Evolutionary conservation across 2,329 filamentous ascomycete genomes (phyloP).

Genomic region (Nigrospora sphaerica): DNA sequence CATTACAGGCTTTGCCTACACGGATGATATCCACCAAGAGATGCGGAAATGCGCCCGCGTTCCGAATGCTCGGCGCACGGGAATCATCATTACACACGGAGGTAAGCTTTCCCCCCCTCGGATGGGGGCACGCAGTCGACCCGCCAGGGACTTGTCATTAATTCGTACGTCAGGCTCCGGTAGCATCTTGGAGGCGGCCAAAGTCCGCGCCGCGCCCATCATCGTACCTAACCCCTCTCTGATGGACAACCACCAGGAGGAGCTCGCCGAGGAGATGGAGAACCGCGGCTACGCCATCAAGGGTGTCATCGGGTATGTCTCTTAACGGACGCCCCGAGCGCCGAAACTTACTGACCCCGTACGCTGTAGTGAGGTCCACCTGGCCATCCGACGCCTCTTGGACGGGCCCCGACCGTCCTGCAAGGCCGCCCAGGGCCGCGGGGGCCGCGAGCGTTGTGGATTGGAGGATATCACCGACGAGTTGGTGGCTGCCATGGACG

Average conservation of each 20-base stretch:
- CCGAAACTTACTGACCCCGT: not conserved
- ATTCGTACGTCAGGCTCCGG: slow-evolving; percentile 61
- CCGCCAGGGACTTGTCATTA: not conserved
- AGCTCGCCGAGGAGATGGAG: slow-evolving; percentile 73
- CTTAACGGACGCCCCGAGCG: not conserved
- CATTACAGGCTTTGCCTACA: slow-evolving; percentile 61
- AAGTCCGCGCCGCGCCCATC: slow-evolving; percentile 68
- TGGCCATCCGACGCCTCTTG: no score
- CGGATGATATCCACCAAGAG: slow-evolving; percentile 50
- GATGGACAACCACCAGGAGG: slow-evolving; percentile 84
- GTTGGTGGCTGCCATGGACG: not conserved
- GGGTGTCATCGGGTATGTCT: slow-evolving; percentile 55
- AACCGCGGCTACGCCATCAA: slow-evolving; percentile 70
- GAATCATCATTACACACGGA: slow-evolving; percentile 82
- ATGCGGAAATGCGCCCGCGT: slow-evolving; percentile 48
- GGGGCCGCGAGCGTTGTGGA: not conserved
- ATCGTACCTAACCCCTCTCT: slow-evolving; percentile 81
- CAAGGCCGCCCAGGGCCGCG: no score
- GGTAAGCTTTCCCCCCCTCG: slow-evolving; percentile 44
- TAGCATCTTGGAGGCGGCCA: slow-evolving; percentile 76
- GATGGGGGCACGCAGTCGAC: not conserved
- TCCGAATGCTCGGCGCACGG: slow-evolving; percentile 38
- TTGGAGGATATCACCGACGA: not conserved
- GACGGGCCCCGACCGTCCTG: no score
- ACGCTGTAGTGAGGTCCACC: not conserved